phyloP scores from a whole-genome alignment of 257 asterid species.

The Nyctanthes arbortristis region DNA sequence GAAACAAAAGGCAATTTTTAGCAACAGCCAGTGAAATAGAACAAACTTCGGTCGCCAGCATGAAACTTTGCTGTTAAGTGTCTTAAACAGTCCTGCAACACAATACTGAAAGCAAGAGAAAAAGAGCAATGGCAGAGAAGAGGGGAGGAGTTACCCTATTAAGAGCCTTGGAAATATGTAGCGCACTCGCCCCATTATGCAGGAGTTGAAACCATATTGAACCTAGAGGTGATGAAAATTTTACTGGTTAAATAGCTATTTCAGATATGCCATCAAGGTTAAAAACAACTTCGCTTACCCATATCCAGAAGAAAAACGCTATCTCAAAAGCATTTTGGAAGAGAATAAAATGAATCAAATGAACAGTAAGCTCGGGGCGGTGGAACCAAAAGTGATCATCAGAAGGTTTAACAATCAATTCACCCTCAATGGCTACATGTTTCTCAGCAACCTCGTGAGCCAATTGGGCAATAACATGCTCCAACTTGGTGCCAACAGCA shows the following conservation, averaged over 20 bases:
- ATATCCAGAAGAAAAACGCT: conserved; percentile 98
- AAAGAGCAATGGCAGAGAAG: not conserved
- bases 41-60: too few relatives aligned
- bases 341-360: conserved; percentile 89
- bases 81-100: not conserved
- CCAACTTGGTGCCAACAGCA: conserved; percentile 93
- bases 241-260: conserved; percentile 5
- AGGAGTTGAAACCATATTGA: conserved; percentile 84
- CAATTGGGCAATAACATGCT: conserved; percentile 80
- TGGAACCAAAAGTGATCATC: conserved; percentile 93
- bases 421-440: conserved; percentile 88
- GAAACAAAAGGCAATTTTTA: too few relatives aligned
- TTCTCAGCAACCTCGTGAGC: conserved; percentile 98
- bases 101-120: not conserved
- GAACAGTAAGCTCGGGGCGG: conserved; percentile 69
- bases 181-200: conserved; percentile 87
- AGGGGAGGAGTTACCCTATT: conserved; percentile 59
- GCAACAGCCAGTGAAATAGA: too few relatives aligned
- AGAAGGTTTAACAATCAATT: conserved; percentile 80
- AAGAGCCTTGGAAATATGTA: conserved; percentile 83
- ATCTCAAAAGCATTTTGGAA: conserved; percentile 98
- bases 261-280: not conserved
- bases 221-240: conserved; percentile 39
- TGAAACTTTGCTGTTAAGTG: too few relatives aligned
- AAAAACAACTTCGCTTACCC: conserved; percentile 50